Base-by-base conservation (phyloP, 2,329 filamentous ascomycete species). In the Hypoxylon sp. region DNA sequence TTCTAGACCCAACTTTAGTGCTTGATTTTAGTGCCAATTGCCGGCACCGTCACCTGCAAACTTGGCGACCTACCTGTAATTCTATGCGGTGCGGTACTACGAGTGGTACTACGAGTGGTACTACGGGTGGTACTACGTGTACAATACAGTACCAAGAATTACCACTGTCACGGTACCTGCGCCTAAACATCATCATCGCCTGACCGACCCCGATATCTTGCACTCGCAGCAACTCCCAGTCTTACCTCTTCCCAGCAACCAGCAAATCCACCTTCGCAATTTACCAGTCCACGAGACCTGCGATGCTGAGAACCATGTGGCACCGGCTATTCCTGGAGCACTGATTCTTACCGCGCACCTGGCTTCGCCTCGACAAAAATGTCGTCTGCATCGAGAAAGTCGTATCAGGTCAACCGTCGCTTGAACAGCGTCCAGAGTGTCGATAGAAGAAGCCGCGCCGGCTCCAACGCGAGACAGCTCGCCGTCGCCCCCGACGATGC, bases 401-500 rank as follows among this genome's bases (percentile, higher is more conserved):
- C 80, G 38, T 77, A 52, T 13, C 49, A 74, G 53, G 75, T 67
- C 37, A 76, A 73, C 66, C 79, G 80, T 62, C 79, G 81, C 55
- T 64, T 80, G 55, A 73, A 75, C 60, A 78, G 77, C 71, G 63
- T 74, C 13, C 72, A 80, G 70, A 73, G 78, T 67, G 70, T 74
- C 73, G 67, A 74, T 59, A 67, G 76, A 66, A 67, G 70, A 43
- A 75, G 76, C 55, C 77, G 82, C 62, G 72, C 78, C 8, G 69
- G 72, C 27, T 85, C 84, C 43, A 77, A 74, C 62, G 74, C 77
- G 42, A 77, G 79, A 60, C 73, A 77, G 45, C 72, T 78, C 48
- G 74, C 78, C 50, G 79, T 88, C 64, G 82, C 81, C 67, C 81
- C 85, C 73, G 90, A 96, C 68, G 92, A 97, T 76, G 93, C 92